phyloP scores from a whole-genome alignment of 306 rosid species.

The Canavalia ensiformis region DNA sequence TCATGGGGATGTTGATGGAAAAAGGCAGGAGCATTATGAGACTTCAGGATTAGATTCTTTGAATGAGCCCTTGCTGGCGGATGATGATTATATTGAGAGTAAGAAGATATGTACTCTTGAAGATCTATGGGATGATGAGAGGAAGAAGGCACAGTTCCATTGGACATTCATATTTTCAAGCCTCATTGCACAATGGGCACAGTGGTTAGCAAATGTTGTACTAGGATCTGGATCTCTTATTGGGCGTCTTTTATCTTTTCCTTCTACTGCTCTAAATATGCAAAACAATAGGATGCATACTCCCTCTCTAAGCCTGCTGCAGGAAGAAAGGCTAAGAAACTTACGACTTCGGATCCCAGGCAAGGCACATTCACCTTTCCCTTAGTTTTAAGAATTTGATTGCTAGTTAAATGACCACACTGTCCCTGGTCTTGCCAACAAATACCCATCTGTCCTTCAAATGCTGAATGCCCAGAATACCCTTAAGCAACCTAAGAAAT shows the following conservation, averaged over 20 bases:
- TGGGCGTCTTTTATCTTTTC: conserved; percentile 73
- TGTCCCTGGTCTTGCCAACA: too few relatives aligned
- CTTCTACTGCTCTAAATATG: conserved; percentile 53
- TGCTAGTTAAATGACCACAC: too few relatives aligned
- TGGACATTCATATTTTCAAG: conserved; percentile 87
- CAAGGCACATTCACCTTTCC: too few relatives aligned
- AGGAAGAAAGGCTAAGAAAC: conserved; percentile 46
- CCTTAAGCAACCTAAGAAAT: too few relatives aligned
- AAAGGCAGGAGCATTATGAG: conserved; percentile 64
- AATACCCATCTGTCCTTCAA: too few relatives aligned
- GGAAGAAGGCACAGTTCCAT: conserved; percentile 74
- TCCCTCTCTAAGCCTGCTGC: conserved; percentile 71
- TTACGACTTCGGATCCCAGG: too few relatives aligned
- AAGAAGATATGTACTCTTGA: conserved; percentile 60
- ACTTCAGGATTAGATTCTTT: conserved; percentile 63
- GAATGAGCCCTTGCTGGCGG: conserved; percentile 74
- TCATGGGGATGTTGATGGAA: conserved; percentile 87
- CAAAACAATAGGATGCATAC: conserved; percentile 55
- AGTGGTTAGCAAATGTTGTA: conserved; percentile 81
- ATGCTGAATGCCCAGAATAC: too few relatives aligned
- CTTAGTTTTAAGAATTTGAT: too few relatives aligned
- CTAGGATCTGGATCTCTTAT: conserved; percentile 77
- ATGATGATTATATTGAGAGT: conserved; percentile 52
- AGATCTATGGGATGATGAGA: conserved; percentile 83
- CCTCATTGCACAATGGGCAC: conserved; percentile 89